Evolutionary conservation across 305 asterid species (phyloP), one percentile per base, ranked within the genome.

Genomic region (Fraxinus baroniana): DNA sequence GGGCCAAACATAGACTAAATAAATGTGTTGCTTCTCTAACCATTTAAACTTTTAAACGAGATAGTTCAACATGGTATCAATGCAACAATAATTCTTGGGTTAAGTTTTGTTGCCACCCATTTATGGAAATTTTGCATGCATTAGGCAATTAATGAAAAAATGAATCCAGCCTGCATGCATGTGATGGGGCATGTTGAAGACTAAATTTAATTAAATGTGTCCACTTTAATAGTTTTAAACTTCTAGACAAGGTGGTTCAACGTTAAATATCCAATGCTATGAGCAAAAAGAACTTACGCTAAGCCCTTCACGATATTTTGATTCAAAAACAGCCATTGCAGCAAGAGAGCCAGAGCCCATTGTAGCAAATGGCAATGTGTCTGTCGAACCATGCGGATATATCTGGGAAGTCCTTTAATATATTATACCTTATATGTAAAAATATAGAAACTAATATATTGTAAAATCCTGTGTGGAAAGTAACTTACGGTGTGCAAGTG

Each of bases 311-410:
- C 87, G 93, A 83, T 95, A 95, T 85, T 92, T 90, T 1, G 98
- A 92, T 86, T 95, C 99, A 83, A 95, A 94, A 17, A 95, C 86
- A 13, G 97, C 86, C 97, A 94, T 95, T 79, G 99, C 99, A 87
- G 98, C 98, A 78, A 95, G 98, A 32, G 98, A 95, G 77, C 99
- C 99, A 88, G 99, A 95, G n/a, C 98, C 99, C 98, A 95, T 95
- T 35, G 98, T 95, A 80, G 99, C 98, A 90, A 86, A 95, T 24
- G 99, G 99, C 36, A 95, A 89, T n/a, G 98, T 94, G 81, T 95
- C 99, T 0, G 98, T 95, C 62, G 99, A 95, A 80, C 99, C 98
- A 88, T 94, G 98, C 7, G 99, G 98, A 88, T 95, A 94, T 68
- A 95, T 95, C 98, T 94, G 86, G 86, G 83, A 57, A 79, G 66